Base-by-base conservation (phyloP, 768 basidiomycete species). In the Lentinula lateritia region DNA sequence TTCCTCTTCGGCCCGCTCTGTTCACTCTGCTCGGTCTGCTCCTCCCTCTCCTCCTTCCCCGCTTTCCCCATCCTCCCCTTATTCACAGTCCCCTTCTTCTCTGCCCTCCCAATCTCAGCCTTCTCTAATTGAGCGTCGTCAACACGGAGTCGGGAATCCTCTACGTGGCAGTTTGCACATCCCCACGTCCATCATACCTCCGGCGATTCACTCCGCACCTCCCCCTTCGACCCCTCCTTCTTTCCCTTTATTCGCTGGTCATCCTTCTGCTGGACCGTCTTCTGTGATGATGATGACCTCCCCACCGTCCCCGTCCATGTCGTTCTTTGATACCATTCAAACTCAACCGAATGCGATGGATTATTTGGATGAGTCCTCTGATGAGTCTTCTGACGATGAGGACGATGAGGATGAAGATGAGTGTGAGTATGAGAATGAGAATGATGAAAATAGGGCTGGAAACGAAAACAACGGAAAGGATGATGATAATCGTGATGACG, bases 271-370 rank as follows among this genome's bases (percentile, higher is more conserved):
- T n/a, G 50, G 35, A 48, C 46, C 50, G 36, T 28, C 54, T 28
- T 41, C 23, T 20, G 13, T 35, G 54, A 56, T 36, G 36, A 43
- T 36, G 36, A 43, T 15, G 10, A 52, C 16, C 15, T 34, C 35
- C 35, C 50, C 32, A 13, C 85, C 87, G 2, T 78, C 84, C 6
- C 85, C 88, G 13, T 83, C 87, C 0, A 81, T 84, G 28, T 83
- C 84, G 35, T 91, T 91, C 78, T 91, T 92, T 70, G 89, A 92
- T 73, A 82, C 75, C 63, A 85, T 91, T 50, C 87, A 90, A 65
- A 74, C 80, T 15, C 84, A 88, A 48, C 83, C 83, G 6, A 87
- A 87, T 70, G 87, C 83, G 28, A 84, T 91, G 83, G 87, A 89
- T 65, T 89, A 87, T 64, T 73, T 88, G 58, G 88, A 87, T 62